Evolutionary conservation across 2,329 filamentous ascomycete species (phyloP), one percentile per base, ranked within the genome.

Genomic region (Epichloe scottii): DNA sequence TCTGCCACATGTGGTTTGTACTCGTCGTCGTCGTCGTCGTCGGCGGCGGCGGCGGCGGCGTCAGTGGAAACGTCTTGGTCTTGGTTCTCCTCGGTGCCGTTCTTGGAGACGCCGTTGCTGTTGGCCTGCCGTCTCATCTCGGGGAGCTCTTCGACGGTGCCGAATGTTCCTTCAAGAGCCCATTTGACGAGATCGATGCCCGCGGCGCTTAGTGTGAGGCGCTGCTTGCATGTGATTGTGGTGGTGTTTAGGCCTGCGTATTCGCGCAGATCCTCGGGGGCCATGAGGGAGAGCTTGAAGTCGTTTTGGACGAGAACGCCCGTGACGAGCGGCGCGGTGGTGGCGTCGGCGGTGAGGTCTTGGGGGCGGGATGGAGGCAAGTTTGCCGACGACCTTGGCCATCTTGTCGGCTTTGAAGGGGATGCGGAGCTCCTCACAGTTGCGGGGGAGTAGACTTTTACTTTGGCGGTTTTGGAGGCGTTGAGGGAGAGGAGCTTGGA

Each of bases 181-280:
- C 93, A 98, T 60, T 83, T 84, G 57, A 98, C 90, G 41, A 98
- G 75, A 51, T 95, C 91, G 50, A 95, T 79, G 49, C 90, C 90
- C 1, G 91, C 93, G 3, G 90, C 89, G 58, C 82, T 89, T 10
- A 98, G 78, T 0, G 82, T 91, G 54, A 98, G 78, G 53, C 89
- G 85, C 67, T 98, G 91, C 60, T 89, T 89, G 73, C 93, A 98
- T 15, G 84, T 81, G 52, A 98, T 91, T 1, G 87, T 95, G 0
- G 93, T 97, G 0, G 93, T 97, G 3, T 89, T 96, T 33, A 98
- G 73, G n/a, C 93, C 93, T 0, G 93, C 93, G 64, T 95, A 98
- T 68, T 98, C 93, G 54, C 89, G 84, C 35, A 98, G 75, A 64
- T 98, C 93, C 60, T 97, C 93, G 0, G 93, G 90, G 0, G 90